These are phyloP conservation scores for Cicer bijugum DNA, from an alignment of 306 rosid genomes.

Conservation along the genomic window DNA sequence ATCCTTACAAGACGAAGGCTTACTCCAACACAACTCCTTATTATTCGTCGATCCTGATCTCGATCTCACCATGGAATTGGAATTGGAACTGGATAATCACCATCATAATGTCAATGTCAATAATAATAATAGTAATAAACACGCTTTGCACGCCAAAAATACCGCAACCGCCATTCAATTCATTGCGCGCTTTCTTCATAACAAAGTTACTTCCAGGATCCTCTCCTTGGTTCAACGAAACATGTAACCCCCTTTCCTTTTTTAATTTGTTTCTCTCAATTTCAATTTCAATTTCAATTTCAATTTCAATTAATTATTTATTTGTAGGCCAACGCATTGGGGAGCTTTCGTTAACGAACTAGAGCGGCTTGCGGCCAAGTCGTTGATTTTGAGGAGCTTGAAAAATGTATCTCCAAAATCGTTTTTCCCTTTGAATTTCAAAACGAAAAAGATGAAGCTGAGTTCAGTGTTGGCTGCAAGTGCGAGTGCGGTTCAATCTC, in stretches of 20 bases:
- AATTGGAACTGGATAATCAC: constrained; percentile 30
- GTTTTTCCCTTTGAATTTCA: constrained; percentile 60
- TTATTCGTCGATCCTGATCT: constrained; percentile 48
- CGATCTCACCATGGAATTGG: constrained; percentile 52
- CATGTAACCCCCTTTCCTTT: constrained; percentile 52
- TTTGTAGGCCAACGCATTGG: constrained; percentile 83
- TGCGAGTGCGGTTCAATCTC: constrained; percentile 66
- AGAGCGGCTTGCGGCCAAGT: constrained; percentile 62
- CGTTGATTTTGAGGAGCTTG: constrained; percentile 67
- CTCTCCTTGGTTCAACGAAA: constrained; percentile 71
- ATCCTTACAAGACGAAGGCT: constrained; percentile 76
- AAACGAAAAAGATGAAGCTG: constrained; percentile 59
- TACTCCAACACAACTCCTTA: constrained; percentile 55
- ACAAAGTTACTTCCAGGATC: constrained; percentile 68
- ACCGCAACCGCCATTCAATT: constrained; percentile 67
- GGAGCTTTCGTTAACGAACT: constrained; percentile 58
- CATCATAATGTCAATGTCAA: constrained; percentile 41
- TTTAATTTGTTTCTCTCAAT: not conserved
- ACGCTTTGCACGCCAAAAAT: constrained; percentile 57
- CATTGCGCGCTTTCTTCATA: constrained; percentile 66
- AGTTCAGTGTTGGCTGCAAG: constrained; percentile 68
- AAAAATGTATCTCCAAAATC: constrained; percentile 63
- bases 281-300: not conserved
- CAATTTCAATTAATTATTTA: not conserved
- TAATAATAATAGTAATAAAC: not conserved